Conservation (phyloP, 1,284 basidiomycete genomes). For the Pseudozyma pruni region DNA sequence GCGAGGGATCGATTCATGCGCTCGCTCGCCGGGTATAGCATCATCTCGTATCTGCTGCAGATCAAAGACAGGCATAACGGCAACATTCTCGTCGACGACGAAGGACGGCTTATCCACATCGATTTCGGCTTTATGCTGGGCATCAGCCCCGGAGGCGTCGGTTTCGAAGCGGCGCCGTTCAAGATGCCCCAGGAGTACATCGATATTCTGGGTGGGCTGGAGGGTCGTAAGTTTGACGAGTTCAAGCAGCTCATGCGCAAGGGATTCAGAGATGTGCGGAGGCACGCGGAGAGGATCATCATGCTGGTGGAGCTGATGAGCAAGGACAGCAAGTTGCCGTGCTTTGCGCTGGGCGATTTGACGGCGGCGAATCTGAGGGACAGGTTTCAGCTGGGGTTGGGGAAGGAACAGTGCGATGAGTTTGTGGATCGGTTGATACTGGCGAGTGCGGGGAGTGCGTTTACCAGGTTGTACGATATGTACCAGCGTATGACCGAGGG, state of each 20-base stretch:
- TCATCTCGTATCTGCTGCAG: slow-evolving; percentile 94
- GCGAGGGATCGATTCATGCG: slow-evolving; percentile 84
- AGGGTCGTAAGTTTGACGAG: slow-evolving; percentile 80
- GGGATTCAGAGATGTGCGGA: slow-evolving; percentile 91
- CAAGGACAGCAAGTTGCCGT: slow-evolving; percentile 92
- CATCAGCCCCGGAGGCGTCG: slow-evolving; percentile 89
- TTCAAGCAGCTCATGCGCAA: slow-evolving; percentile 89
- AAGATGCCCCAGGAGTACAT: slow-evolving; percentile 96
- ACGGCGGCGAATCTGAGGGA: slow-evolving; percentile 86
- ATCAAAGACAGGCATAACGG: slow-evolving; percentile 99
- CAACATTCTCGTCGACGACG: slow-evolving; percentile 94
- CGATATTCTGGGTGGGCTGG: slow-evolving; percentile 90
- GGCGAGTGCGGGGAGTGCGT: slow-evolving; percentile 61
- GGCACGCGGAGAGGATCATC: slow-evolving; percentile 95
- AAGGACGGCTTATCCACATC: slow-evolving; percentile 91
- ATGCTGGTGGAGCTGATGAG: slow-evolving; percentile 97
- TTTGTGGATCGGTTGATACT: slow-evolving; percentile 73
- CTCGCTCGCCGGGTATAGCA: slow-evolving; percentile 88
- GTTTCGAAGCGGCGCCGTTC: slow-evolving; percentile 98
- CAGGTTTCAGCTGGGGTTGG: slow-evolving; percentile 90
- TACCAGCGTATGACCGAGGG: slow-evolving; percentile 64
- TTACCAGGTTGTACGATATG: slow-evolving; percentile 66
- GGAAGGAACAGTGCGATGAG: slow-evolving; percentile 85
- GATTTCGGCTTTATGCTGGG: slow-evolving; percentile 97
- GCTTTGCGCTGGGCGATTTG: slow-evolving; percentile 90